Evolutionary conservation across 805 yeast species (phyloP), one percentile per base, ranked within the genome.

Genomic region (Schwanniomyces polymorphus): DNA sequence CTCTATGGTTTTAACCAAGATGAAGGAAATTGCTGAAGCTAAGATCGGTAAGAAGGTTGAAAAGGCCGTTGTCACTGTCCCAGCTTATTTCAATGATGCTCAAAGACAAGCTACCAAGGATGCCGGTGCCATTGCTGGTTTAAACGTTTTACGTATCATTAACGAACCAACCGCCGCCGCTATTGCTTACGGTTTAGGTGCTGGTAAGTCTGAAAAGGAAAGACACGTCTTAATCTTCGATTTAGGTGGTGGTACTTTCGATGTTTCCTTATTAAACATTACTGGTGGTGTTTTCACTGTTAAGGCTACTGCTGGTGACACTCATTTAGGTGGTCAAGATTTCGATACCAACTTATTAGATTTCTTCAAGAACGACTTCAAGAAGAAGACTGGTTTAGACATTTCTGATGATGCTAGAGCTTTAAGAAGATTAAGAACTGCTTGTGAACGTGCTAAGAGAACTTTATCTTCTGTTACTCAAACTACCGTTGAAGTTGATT

Each of bases 181-280:
- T 55, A 88, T 90, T 75, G 97, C 97, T 58, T 91, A 91, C 78
- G 97, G 97, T 76, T 81, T 91, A 63, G 96, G 92, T 84, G 70
- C 74, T 52, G 90, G 89, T 68, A 69, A 69, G 59, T 69, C 74
- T 45, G 78, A 74, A 63, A 73, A 73, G 67, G 78, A 72, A 65
- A 72, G 75, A 69, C 85, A 87, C 74, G 92, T 90, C 53, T 80
- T 90, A 67, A 90, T 90, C 65, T 90, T 90, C 80, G 97, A 90
- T 76, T 80, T 90, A 67, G 97, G 97, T 83, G 97, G 97, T 76
- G 97, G 97, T 81, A 90, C 97, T 65, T 90, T 90, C 76, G 97
- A 90, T 89, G 97, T 91, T 55, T 91, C 97, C 44, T 79, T 90
- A 60, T 80, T 90, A 64, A 84, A 88, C 70, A 89, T 90, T 70